Evolutionary conservation across 1,139 yeast species (phyloP).

Genomic region (Hemisphaericaspora xylofermentans): DNA sequence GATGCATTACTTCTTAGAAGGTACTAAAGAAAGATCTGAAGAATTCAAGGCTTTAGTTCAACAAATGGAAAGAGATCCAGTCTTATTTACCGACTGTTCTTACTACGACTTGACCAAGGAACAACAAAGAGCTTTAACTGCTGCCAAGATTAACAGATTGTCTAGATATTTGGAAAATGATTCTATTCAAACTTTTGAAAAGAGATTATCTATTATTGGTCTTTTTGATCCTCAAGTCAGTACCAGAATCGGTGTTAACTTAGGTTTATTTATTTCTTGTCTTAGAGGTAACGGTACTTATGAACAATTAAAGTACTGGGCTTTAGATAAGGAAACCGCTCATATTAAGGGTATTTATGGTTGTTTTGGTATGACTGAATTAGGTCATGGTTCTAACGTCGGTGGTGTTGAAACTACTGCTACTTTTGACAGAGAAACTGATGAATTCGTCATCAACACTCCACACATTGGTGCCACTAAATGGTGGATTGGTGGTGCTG

Average conservation of each 20-base stretch:
- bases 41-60: slow-evolving; percentile 28
- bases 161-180: slow-evolving; percentile 41
- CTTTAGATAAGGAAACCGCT: slow-evolving; percentile 36
- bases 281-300: slow-evolving; percentile 70
- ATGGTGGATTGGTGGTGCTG: slow-evolving; percentile 56
- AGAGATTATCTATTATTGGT: slow-evolving; percentile 54
- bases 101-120: slow-evolving; percentile 40
- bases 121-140: slow-evolving; percentile 38
- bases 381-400: slow-evolving; percentile 51
- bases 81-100: slow-evolving; percentile 32
- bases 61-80: slow-evolving; percentile 47
- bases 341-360: slow-evolving; percentile 42
- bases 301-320: slow-evolving; percentile 43
- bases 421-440: slow-evolving; percentile 39
- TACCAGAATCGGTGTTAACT: slow-evolving; percentile 56
- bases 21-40: slow-evolving; percentile 33
- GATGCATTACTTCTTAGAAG: slow-evolving; percentile 45
- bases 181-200: slow-evolving; percentile 34
- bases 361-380: slow-evolving; percentile 51
- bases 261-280: slow-evolving; percentile 69
- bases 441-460: slow-evolving; percentile 46
- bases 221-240: slow-evolving; percentile 61
- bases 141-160: slow-evolving; percentile 36
- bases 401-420: slow-evolving; percentile 50
- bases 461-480: slow-evolving; percentile 52